A percentile compares a stretch with the other conserved stretches of the same genome.
These are phyloP conservation scores for Aspergillus awamori DNA, from an alignment of 2,329 filamentous ascomycete genomes.

Conservation along the genomic window DNA sequence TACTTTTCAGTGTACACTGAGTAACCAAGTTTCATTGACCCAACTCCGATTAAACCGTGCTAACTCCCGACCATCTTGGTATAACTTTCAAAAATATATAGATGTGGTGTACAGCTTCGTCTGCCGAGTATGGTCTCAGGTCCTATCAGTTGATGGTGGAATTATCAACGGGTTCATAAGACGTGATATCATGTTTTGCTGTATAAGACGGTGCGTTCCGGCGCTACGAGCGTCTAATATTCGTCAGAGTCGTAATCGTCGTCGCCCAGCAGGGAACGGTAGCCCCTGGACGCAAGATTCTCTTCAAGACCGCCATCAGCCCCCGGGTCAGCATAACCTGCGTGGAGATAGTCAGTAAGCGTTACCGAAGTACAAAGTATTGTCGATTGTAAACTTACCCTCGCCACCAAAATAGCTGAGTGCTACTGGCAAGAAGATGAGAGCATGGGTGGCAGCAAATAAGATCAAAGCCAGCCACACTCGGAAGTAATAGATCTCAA, in stretches of 20 bases:
- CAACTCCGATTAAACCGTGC: neutral
- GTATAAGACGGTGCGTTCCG: neutral
- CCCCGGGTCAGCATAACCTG: constrained; percentile 82
- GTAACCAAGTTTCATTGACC: neutral
- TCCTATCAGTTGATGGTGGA: neutral
- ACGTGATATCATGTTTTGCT: neutral
- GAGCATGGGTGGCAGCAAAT: constrained; percentile 83
- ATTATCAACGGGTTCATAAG: neutral
- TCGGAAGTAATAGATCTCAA: constrained; percentile 98
- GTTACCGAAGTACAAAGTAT: too few relatives aligned
- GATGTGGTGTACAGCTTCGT: neutral
- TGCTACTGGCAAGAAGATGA: constrained; percentile 88
- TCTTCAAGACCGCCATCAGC: constrained; percentile 86
- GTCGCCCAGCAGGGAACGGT: constrained; percentile 75
- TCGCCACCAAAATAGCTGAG: constrained; percentile 83
- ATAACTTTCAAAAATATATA: neutral
- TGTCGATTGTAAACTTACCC: constrained; percentile 50
- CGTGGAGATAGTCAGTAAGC: neutral
- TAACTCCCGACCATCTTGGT: constrained; percentile 4
- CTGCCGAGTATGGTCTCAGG: neutral
- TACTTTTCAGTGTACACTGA: neutral
- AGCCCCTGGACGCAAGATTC: constrained; percentile 78
- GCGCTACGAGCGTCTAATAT: constrained; percentile 34
- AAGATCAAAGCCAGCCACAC: constrained; percentile 92
- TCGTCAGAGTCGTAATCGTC: constrained; percentile 77